Percentiles rank a stretch among this genome's conserved stretches.
Evolutionary conservation across 2,329 filamentous ascomycete species (phyloP).

Genomic region (Cladosporium sp.): DNA sequence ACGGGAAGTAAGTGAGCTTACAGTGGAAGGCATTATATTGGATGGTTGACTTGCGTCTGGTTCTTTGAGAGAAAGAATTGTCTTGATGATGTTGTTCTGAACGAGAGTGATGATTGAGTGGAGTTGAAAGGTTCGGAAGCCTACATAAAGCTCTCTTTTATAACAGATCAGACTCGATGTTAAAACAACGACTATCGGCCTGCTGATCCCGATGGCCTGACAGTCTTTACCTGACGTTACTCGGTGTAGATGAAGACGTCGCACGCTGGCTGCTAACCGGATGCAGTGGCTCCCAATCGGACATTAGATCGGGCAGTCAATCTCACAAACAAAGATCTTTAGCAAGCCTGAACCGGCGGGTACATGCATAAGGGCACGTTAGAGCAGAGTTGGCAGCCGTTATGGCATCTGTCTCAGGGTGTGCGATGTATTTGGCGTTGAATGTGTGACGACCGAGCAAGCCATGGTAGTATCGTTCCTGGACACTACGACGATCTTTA

Average conservation of each 20-base stretch:
- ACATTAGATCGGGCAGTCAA: not conserved
- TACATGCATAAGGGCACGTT: slow-evolving; percentile 4
- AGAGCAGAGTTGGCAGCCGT: not conserved
- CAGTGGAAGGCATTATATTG: not conserved
- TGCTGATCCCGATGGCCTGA: not conserved
- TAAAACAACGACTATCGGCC: not conserved
- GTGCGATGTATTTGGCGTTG: slow-evolving; percentile 2
- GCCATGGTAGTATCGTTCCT: slow-evolving; percentile 11
- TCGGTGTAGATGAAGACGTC: not conserved
- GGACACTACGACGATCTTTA: not conserved
- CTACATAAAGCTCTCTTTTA: not conserved
- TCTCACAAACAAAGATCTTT: not conserved
- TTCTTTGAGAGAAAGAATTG: not conserved
- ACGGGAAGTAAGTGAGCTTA: not conserved
- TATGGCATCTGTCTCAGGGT: slow-evolving; percentile 3
- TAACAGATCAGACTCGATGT: not conserved
- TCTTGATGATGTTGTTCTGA: not conserved
- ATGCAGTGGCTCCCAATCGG: slow-evolving; percentile 2
- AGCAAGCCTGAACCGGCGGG: not conserved
- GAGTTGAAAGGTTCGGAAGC: not conserved
- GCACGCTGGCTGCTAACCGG: slow-evolving; percentile 10
- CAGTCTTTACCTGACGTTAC: not conserved
- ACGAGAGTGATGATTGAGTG: not conserved
- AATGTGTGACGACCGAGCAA: not conserved
- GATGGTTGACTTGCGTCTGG: slow-evolving; percentile 10